Conservation (phyloP, 2,329 filamentous ascomycete species). For the Aspergillus thermomutatus region DNA sequence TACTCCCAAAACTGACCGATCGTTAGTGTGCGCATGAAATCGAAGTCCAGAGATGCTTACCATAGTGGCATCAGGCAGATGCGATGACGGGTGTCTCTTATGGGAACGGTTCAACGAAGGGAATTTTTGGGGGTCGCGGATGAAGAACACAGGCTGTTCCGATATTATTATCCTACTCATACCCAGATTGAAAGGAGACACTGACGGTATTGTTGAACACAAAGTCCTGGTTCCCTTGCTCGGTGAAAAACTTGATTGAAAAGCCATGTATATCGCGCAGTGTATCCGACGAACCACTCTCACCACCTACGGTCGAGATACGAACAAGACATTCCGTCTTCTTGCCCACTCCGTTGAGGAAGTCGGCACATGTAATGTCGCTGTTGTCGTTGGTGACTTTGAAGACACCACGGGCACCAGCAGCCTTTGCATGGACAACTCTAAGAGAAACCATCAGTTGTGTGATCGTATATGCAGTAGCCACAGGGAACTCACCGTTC, state of each 20-base stretch:
- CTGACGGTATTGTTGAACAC: slow-evolving; percentile 64
- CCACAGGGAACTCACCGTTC: slow-evolving; percentile 43
- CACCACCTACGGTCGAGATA: slow-evolving; percentile 74
- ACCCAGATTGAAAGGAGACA: too few relatives aligned
- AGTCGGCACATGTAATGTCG: slow-evolving; percentile 46
- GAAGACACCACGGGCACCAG: slow-evolving; percentile 42
- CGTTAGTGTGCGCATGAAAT: too few relatives aligned
- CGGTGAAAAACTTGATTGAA: slow-evolving; percentile 68
- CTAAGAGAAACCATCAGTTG: too few relatives aligned
- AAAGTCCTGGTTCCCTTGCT: slow-evolving; percentile 71
- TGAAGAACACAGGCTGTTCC: slow-evolving; percentile 7
- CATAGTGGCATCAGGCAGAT: background rate
- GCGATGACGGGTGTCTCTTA: background rate
- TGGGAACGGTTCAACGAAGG: slow-evolving; percentile 2
- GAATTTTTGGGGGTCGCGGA: slow-evolving; percentile 5
- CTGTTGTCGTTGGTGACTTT: slow-evolving; percentile 49
- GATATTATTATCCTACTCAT: too few relatives aligned
- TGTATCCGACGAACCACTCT: slow-evolving; percentile 67
- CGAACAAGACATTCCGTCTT: slow-evolving; percentile 64
- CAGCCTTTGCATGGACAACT: slow-evolving; percentile 43
- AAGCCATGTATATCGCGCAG: slow-evolving; percentile 72
- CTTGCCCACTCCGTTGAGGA: slow-evolving; percentile 62
- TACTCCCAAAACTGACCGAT: slow-evolving; percentile 29
- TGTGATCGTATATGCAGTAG: too few relatives aligned
- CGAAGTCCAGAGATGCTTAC: background rate